Base-by-base conservation (phyloP, 495 filamentous ascomycete species). In the Terfezia boudieri region DNA sequence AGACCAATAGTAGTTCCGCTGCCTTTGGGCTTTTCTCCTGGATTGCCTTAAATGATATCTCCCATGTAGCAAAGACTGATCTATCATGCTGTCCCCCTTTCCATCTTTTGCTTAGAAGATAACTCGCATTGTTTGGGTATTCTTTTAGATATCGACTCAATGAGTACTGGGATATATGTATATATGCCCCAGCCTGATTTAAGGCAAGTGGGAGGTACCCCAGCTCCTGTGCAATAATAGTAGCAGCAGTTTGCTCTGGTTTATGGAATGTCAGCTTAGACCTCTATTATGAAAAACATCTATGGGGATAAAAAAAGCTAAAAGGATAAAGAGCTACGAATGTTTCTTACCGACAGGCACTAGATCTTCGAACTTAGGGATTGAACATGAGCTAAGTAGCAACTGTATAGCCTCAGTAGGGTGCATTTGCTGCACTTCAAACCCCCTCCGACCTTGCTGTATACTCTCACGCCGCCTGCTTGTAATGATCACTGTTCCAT, bases 151-250 rank as follows among this genome's bases (percentile, higher is more conserved):
- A 20, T 20, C 20, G 20, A 20, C 20, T 20, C 20, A 20, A 1
- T 20, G 20, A 20, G 20, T 20, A 20, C 20, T 20, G 20, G 20
- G 20, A 20, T 20, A 20, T 20, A 20, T 20, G 20, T 1, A 20
- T 20, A 37, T 61, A 61, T 10, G 46, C 51, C 4, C 59, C 59
- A 20, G 57, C 57, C 37, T 61, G 59, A 9, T 50, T 41, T 16
- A 61, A 49, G 2, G 59, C 59, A 14, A 61, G 49, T 9, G 57
- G 59, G 9, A 59, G 48, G 46, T 56, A 59, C 0, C 59, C 54
- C 9, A 61, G 38, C 36, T 35, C 58, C 20, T 20, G 20, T 20
- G 20, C 20, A 20, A 20, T 20, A 11, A 49, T 46, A 0, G 52
- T 52, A 17, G 59, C 54, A 26, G 38, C 52, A 43, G 9, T 55